Conservation (phyloP, 1,139 yeast genomes). For the Saccharomyces hybrid region DNA sequence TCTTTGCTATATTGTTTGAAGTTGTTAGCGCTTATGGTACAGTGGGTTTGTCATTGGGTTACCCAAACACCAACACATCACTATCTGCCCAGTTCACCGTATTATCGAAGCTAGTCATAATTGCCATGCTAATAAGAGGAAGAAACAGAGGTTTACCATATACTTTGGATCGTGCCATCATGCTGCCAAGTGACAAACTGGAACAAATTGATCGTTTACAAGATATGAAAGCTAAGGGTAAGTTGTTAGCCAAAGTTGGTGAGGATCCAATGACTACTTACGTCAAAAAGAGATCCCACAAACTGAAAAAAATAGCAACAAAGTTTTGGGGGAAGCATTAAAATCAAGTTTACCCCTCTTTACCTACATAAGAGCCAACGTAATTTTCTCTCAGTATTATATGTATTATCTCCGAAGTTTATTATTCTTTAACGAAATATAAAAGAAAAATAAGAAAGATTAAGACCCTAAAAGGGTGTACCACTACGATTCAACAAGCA, state of each 20-base stretch:
- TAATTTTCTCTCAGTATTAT: not conserved
- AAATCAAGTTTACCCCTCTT: not conserved
- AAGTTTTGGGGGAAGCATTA: not conserved
- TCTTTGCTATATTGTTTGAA: slow-evolving; percentile 74
- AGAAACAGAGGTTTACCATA: slow-evolving; percentile 95
- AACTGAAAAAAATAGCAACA: not conserved
- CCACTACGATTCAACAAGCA: not conserved
- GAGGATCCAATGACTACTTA: slow-evolving; percentile 17
- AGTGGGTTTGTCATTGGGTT: slow-evolving; percentile 84
- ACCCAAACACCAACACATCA: slow-evolving; percentile 56
- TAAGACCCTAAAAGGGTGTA: not conserved
- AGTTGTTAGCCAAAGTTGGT: slow-evolving; percentile 1
- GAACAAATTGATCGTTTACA: slow-evolving; percentile 57
- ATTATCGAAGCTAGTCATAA: slow-evolving; percentile 72
- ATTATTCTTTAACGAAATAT: not conserved
- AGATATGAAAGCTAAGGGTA: slow-evolving; percentile 33
- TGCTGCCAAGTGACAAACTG: slow-evolving; percentile 68
- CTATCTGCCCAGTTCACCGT: slow-evolving; percentile 65
- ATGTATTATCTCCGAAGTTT: no score
- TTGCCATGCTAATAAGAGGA: slow-evolving; percentile 87
- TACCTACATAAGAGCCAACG: not conserved
- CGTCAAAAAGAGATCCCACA: slow-evolving; percentile 9
- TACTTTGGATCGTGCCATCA: slow-evolving; percentile 83
- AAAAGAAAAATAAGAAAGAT: no score
- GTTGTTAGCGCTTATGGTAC: slow-evolving; percentile 93